Evolutionary conservation across 768 basidiomycete genomes (phyloP), one percentile per base, ranked within the genome.

Genomic region (Suillus placidus): DNA sequence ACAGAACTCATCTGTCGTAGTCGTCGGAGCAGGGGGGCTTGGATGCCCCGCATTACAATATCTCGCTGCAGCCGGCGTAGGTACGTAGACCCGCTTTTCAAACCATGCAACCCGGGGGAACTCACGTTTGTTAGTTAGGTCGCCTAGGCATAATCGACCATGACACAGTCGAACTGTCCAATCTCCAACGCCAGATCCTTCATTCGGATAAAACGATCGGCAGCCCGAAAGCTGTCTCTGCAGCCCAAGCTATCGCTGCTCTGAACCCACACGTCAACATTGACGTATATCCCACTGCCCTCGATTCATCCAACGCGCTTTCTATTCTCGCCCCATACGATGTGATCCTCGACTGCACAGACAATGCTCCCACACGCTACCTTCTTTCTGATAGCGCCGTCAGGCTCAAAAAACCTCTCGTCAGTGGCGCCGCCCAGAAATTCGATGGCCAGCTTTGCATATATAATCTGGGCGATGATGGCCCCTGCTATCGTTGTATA

Each of bases 1-100:
- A 12, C 88, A 88, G 66, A 71, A 80, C 9, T 87, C 95, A 0
- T 88, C 89, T 3, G 88, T 96, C 2, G 88, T 88, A 18, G 94
- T 99, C 4, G 87, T 98, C 4, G 97, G 97, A 34, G 97, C 96
- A 18, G 97, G 97, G 0, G 97, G 97, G 10, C 83, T 99, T 14
- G 97, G 97, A 13, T 99, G 97, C 76, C 95, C 97, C 56, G 94
- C 93, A 47, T 82, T 99, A 55, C 94, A 97, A 73, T 97, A 99
- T 76, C 87, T 99, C 13, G 94, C 88, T 5, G 93, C 94, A 8
- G 92, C 94, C 16, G 97, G 97, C 32, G 84, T 99, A 65, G 97
- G 97, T 93, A 71, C 68, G 90, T 73, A 52, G 35, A 52, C 40
- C 64, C 45, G 14, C 20, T 56, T 62, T 52, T 18, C 20, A 23